phyloP scores from a whole-genome alignment of 441 rosid species.

The Brassica balearica region DNA sequence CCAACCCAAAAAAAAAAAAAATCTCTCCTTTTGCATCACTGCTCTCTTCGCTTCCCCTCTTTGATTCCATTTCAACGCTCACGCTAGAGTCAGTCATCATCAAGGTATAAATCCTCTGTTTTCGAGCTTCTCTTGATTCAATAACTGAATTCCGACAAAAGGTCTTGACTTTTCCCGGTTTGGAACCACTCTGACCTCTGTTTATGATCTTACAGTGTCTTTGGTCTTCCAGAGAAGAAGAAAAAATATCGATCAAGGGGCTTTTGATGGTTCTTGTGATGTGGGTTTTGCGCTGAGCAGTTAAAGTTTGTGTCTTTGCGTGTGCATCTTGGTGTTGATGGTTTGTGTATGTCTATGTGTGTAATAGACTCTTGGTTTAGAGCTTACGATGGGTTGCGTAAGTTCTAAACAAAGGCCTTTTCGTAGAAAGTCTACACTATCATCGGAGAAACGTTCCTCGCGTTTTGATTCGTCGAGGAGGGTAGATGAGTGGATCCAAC shows the following conservation, averaged over 20 bases:
- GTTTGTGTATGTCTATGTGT: slow-evolving; percentile 21
- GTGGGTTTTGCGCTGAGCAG: background rate
- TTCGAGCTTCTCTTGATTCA: background rate
- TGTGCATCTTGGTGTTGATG: slow-evolving; percentile 24
- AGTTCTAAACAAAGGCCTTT: slow-evolving; percentile 61
- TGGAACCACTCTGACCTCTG: slow-evolving; percentile 22
- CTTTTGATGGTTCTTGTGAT: slow-evolving; percentile 12
- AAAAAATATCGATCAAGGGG: background rate
- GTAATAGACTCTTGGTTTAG: background rate
- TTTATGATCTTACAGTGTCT: slow-evolving; percentile 1
- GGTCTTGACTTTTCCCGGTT: slow-evolving; percentile 16
- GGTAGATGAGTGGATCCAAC: slow-evolving; percentile 55
- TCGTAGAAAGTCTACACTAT: slow-evolving; percentile 54
- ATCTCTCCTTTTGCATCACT: slow-evolving; percentile 13
- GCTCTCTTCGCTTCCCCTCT: slow-evolving; percentile 6
- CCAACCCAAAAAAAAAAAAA: background rate
- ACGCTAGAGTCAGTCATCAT: slow-evolving; percentile 10
- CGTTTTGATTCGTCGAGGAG: slow-evolving; percentile 57
- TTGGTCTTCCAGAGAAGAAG: background rate
- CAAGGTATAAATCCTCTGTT: background rate
- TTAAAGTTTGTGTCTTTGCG: background rate
- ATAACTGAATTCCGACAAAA: slow-evolving; percentile 29
- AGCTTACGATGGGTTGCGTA: slow-evolving; percentile 75
- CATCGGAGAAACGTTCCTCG: slow-evolving; percentile 56
- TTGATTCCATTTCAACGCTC: slow-evolving; percentile 18